Evolutionary conservation across 2,329 filamentous ascomycete species (phyloP).

Genomic region (Madurella fahalii): DNA sequence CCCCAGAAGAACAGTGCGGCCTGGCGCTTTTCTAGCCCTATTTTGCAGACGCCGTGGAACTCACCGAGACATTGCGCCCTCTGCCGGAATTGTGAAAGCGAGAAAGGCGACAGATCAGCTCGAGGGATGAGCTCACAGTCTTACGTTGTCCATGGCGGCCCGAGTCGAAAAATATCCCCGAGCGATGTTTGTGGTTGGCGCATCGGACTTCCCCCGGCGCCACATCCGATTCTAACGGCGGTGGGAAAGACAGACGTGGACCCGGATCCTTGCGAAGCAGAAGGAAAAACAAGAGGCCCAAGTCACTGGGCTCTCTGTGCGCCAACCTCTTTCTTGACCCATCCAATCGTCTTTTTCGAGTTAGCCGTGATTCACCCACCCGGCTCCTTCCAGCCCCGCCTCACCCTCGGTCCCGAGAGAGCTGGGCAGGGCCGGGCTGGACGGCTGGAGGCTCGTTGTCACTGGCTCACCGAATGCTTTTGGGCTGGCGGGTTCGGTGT

Average conservation of each 20-base stretch:
- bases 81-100: no score
- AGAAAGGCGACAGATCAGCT: no score
- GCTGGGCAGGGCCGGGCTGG: not conserved
- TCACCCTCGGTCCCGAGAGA: slow-evolving; percentile 14
- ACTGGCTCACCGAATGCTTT: not conserved
- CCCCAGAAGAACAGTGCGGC: no score
- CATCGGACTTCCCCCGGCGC: slow-evolving; percentile 27
- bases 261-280: not conserved
- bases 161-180: not conserved
- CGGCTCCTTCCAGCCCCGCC: not conserved
- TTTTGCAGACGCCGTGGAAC: no score
- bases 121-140: no score
- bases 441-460: not conserved
- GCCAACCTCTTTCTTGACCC: not conserved
- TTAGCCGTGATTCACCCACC: not conserved
- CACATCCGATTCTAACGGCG: slow-evolving; percentile 1
- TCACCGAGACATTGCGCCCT: no score
- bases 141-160: not conserved
- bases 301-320: no score
- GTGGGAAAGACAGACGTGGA: not conserved
- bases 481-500: not conserved
- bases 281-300: not conserved
- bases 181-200: slow-evolving; percentile 13
- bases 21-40: no score
- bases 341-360: not conserved